A percentile compares a stretch with the other conserved stretches of the same genome.
These are phyloP conservation scores for Ustilago curta DNA, from an alignment of 1,284 basidiomycete species.

Conservation along the genomic window DNA sequence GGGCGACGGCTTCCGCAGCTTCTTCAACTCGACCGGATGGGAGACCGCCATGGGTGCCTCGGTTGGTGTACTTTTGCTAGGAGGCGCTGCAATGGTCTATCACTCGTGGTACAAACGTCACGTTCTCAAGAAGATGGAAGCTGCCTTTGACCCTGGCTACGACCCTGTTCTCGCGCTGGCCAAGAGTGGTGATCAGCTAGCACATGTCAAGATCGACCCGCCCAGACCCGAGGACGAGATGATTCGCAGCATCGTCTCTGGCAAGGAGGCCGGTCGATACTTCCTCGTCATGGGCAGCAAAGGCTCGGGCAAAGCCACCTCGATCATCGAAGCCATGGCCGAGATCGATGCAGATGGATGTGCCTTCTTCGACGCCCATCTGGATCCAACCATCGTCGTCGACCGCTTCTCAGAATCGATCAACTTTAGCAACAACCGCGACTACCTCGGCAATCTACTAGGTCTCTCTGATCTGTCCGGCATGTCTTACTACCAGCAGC, in stretches of 20 bases:
- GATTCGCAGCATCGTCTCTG: constrained; percentile 58
- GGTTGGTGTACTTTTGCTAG: constrained; percentile 59
- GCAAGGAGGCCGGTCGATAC: constrained; percentile 62
- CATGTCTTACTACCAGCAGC: constrained; percentile 60
- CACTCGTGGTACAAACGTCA: constrained; percentile 62
- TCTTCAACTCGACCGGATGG: constrained; percentile 63
- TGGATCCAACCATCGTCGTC: constrained; percentile 57
- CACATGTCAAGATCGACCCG: constrained; percentile 52
- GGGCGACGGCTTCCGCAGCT: constrained; percentile 36
- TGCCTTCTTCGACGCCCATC: constrained; percentile 65
- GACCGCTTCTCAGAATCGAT: constrained; percentile 63
- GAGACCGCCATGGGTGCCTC: constrained; percentile 66
- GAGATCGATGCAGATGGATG: constrained; percentile 60
- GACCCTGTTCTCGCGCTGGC: constrained; percentile 61
- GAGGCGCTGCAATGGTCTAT: constrained; percentile 61
- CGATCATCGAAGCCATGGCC: constrained; percentile 64
- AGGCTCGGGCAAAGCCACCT: constrained; percentile 60
- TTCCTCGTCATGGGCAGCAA: constrained; percentile 64
- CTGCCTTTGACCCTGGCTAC: constrained; percentile 62
- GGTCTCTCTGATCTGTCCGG: constrained; percentile 62
- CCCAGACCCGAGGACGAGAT: constrained; percentile 59
- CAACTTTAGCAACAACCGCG: constrained; percentile 64
- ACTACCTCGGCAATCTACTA: constrained; percentile 64
- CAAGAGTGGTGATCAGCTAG: constrained; percentile 56
- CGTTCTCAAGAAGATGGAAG: constrained; percentile 63